Evolutionary conservation across 768 basidiomycete species (phyloP), one percentile per base, ranked within the genome.

Genomic region (Sarcomyxa edulis): DNA sequence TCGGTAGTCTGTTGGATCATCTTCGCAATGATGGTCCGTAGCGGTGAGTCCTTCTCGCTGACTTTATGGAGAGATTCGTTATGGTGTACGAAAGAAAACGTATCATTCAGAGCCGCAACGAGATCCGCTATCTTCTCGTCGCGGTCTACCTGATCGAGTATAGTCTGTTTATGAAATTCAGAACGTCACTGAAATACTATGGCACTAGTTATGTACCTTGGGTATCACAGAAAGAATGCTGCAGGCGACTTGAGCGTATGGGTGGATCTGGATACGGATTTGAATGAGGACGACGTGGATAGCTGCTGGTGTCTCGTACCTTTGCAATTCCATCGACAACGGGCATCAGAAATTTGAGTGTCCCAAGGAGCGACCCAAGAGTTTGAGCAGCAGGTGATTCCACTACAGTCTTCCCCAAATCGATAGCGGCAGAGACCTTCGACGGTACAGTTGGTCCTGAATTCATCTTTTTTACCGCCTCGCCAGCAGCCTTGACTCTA

Each of bases 1-100:
- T 60, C 58, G 5, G 48, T 44, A 2, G 52, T 52, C 42, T 60
- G 57, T n/a, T 45, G 34, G 4, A 46, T 36, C 28, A 59, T 36
- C 23, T 48, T 26, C 11, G 31, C 38, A 26, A 55, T 40, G 30
- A 52, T 49, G n/a, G n/a, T n/a, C n/a, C n/a, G n/a, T n/a, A n/a
- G n/a, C n/a, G n/a, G n/a, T n/a, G n/a, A n/a, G n/a, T n/a, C n/a
- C 45, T 34, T 35, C 16, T 43, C 28, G 18, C 50, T 46, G 0
- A 34, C 32, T 9, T 48, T 31, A n/a, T n/a, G n/a, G 8, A 33
- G 16, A n/a, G 20, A n/a, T 9, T 26, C 40, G 11, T 32, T 34
- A 3, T 40, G 31, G 9, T 14, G 22, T 22, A 40, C 31, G 27
- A 40, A 33, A 8, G 30, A 6, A 21, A 27, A 42, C 6, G 18